Percentiles rank a stretch among this genome's conserved stretches.
Conservation (phyloP, 805 yeast genomes). For the Wickerhamia fluorescens region DNA sequence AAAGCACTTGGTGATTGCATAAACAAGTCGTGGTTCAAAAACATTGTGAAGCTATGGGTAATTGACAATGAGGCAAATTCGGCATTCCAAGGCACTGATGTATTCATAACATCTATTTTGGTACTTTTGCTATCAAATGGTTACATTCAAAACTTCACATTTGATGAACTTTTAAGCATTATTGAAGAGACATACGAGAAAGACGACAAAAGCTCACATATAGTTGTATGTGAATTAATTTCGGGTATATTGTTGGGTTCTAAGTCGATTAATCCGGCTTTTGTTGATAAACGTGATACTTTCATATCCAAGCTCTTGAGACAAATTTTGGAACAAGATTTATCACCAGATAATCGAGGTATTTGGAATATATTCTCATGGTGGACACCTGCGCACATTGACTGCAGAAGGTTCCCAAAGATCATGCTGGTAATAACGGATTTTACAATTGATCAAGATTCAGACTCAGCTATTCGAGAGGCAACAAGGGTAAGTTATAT, state of each 20-base stretch:
- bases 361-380: slow-evolving; percentile 74
- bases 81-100: slow-evolving; percentile 59
- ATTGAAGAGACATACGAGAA: slow-evolving; percentile 46
- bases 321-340: slow-evolving; percentile 43
- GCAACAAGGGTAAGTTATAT: slow-evolving; percentile 54
- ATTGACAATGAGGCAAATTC: slow-evolving; percentile 66
- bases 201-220: slow-evolving; percentile 70
- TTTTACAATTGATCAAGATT: slow-evolving; percentile 40
- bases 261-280: slow-evolving; percentile 30
- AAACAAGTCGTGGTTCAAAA: slow-evolving; percentile 51
- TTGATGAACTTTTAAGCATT: slow-evolving; percentile 47
- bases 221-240: slow-evolving; percentile 64
- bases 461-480: slow-evolving; percentile 59
- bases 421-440: slow-evolving; percentile 39
- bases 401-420: slow-evolving; percentile 57
- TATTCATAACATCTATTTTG: slow-evolving; percentile 47
- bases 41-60: slow-evolving; percentile 44
- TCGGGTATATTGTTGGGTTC: slow-evolving; percentile 55
- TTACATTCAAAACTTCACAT: slow-evolving; percentile 32
- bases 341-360: slow-evolving; percentile 65
- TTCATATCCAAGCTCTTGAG: slow-evolving; percentile 40
- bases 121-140: slow-evolving; percentile 43
- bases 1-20: slow-evolving; percentile 37
- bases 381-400: slow-evolving; percentile 66
- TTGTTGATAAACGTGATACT: slow-evolving; percentile 34